phyloP scores from a whole-genome alignment of 208 protist species.

The Trypanosoma brucei region DNA sequence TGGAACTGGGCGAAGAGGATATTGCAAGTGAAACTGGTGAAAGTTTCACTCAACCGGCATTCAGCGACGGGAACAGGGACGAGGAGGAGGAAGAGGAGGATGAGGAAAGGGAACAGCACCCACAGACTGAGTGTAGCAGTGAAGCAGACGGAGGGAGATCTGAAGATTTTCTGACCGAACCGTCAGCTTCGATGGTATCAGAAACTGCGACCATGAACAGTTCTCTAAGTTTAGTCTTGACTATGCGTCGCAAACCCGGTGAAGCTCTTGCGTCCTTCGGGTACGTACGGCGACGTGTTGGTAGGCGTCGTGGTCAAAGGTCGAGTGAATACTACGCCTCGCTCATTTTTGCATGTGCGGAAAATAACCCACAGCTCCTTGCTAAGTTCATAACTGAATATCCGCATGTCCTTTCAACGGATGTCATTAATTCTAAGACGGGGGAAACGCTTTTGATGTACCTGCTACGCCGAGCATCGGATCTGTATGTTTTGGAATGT shows the following conservation, averaged over 20 bases:
- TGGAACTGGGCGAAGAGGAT: slow-evolving; percentile 11
- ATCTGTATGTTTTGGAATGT: slow-evolving; percentile 10
- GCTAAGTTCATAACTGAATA: slow-evolving; percentile 23
- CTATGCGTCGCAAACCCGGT: not conserved
- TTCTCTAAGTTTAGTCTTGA: too few relatives aligned
- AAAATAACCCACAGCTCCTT: slow-evolving; percentile 41
- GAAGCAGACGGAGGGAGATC: not conserved
- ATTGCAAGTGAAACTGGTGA: not conserved
- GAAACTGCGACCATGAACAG: too few relatives aligned
- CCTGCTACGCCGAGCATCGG: slow-evolving; percentile 24
- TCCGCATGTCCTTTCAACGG: slow-evolving; percentile 21
- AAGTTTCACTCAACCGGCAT: not conserved
- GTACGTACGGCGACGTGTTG: not conserved
- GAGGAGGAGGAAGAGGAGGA: too few relatives aligned
- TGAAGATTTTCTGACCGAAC: not conserved
- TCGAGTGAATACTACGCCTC: slow-evolving; percentile 12
- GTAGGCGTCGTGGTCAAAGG: slow-evolving; percentile 11
- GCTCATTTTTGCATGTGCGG: slow-evolving; percentile 42
- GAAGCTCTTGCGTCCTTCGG: not conserved
- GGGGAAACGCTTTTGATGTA: slow-evolving; percentile 47
- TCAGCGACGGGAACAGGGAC: too few relatives aligned
- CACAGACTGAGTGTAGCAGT: not conserved
- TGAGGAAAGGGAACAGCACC: too few relatives aligned
- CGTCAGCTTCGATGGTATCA: too few relatives aligned
- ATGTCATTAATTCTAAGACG: slow-evolving; percentile 30